Conservation (phyloP, 2,329 filamentous ascomycete genomes). For the Diaporthe longicolla region DNA sequence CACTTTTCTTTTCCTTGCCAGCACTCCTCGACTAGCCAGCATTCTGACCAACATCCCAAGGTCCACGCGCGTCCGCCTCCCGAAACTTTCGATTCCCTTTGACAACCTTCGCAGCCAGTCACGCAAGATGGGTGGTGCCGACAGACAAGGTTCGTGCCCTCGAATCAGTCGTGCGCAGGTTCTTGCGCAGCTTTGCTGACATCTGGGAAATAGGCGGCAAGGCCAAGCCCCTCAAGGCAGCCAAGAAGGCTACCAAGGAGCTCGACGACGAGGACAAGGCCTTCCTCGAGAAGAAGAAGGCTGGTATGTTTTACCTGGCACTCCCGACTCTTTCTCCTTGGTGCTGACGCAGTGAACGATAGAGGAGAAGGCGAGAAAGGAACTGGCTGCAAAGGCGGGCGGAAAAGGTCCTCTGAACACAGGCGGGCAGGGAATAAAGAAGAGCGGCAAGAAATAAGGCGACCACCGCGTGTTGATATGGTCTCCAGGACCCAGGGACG, state of each 20-base stretch:
- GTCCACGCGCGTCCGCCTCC: not conserved
- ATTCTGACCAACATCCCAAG: not conserved
- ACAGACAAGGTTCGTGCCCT: conserved; percentile 71
- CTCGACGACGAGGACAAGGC: conserved; percentile 90
- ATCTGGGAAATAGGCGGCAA: conserved; percentile 75
- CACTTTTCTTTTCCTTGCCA: conserved; percentile 17
- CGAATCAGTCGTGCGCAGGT: not conserved
- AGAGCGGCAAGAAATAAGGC: conserved; percentile 93
- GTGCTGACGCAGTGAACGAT: conserved; percentile 42
- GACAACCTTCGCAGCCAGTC: not conserved
- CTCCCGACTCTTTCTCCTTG: conserved; percentile 13
- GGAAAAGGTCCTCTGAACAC: conserved; percentile 88
- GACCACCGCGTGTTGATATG: not conserved
- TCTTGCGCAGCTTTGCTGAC: conserved; percentile 18
- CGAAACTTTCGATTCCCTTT: not conserved
- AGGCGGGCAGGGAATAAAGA: conserved; percentile 79
- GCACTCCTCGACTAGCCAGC: not conserved
- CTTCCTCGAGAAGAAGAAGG: conserved; percentile 85
- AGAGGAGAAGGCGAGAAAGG: conserved; percentile 89
- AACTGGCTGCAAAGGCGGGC: conserved; percentile 83
- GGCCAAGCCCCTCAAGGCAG: conserved; percentile 86
- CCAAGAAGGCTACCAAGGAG: conserved; percentile 88
- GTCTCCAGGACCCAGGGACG: not conserved
- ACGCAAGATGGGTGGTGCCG: conserved; percentile 73
- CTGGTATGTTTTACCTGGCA: conserved; percentile 70